These are phyloP conservation scores for Metarhizium robertsii DNA, from an alignment of 2,329 filamentous ascomycete species.

Conservation along the genomic window DNA sequence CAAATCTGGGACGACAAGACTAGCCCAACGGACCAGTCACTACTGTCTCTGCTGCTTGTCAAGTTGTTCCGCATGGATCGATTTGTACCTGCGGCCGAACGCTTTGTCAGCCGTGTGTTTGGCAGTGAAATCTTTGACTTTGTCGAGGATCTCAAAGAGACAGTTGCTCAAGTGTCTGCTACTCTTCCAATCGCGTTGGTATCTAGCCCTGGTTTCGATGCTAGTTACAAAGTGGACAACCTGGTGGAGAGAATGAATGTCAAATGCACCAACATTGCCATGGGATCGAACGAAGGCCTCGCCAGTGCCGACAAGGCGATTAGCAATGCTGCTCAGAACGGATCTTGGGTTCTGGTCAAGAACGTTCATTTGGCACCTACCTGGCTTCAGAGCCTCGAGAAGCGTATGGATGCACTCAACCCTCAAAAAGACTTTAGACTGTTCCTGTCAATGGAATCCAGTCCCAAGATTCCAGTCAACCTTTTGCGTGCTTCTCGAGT, in stretches of 20 bases:
- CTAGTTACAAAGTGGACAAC: slow-evolving; percentile 96
- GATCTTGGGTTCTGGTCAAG: slow-evolving; percentile 96
- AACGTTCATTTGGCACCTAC: slow-evolving; percentile 94
- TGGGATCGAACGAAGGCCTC: slow-evolving; percentile 94
- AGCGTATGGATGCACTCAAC: slow-evolving; percentile 90
- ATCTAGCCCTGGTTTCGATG: slow-evolving; percentile 94
- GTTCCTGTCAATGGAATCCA: slow-evolving; percentile 97
- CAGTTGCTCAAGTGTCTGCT: slow-evolving; percentile 74
- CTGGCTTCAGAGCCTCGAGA: slow-evolving; percentile 95
- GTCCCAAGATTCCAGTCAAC: slow-evolving; percentile 93
- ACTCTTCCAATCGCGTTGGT: slow-evolving; percentile 83
- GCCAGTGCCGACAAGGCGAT: slow-evolving; percentile 93
- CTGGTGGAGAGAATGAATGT: slow-evolving; percentile 77
- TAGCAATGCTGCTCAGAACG: slow-evolving; percentile 79
- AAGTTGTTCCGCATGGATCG: slow-evolving; percentile 94
- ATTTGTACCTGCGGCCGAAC: slow-evolving; percentile 85
- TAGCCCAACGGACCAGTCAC: slow-evolving; percentile 61
- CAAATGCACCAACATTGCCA: slow-evolving; percentile 92
- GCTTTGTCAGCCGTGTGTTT: slow-evolving; percentile 82
- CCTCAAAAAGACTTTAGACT: slow-evolving; percentile 87
- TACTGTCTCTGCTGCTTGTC: slow-evolving; percentile 78
- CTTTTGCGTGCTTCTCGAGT: slow-evolving; percentile 86
- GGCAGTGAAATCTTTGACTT: slow-evolving; percentile 74
- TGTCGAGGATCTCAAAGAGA: slow-evolving; percentile 75
- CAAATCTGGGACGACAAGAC: slow-evolving; percentile 57